A percentile compares a stretch with the other conserved stretches of the same genome.
Evolutionary conservation across 2,329 filamentous ascomycete genomes (phyloP).

Genomic region (Fusarium coicis): DNA sequence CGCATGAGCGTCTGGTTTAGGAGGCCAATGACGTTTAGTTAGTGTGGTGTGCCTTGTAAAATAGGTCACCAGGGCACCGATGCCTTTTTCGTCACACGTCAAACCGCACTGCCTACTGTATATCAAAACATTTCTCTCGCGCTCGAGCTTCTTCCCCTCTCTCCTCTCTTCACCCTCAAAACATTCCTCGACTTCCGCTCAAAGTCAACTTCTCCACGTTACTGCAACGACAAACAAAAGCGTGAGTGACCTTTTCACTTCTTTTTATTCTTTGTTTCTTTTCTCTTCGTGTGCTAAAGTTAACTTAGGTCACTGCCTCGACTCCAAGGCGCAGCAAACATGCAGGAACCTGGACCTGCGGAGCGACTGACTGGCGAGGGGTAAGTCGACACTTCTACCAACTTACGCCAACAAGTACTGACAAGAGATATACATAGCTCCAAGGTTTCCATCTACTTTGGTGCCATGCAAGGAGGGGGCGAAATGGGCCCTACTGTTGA

Average conservation of each 20-base stretch:
- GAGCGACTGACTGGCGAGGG: background rate
- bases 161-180: background rate
- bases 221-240: background rate
- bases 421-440: background rate
- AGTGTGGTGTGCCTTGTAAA: background rate
- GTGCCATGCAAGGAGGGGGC: background rate
- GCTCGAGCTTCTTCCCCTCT: background rate
- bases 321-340: background rate
- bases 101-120: background rate
- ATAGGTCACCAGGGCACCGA: background rate
- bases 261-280: background rate
- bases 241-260: background rate
- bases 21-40: background rate
- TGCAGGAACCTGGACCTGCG: background rate
- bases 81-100: background rate
- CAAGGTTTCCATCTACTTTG: constrained; percentile 2
- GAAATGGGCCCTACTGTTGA: background rate
- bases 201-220: background rate
- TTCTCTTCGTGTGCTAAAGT: background rate
- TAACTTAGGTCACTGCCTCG: background rate
- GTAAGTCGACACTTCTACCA: background rate
- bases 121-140: background rate
- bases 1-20: background rate
- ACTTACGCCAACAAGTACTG: background rate
- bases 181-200: background rate